A percentile compares a stretch with the other conserved stretches of the same genome.
Conservation (phyloP, 495 filamentous ascomycete genomes). For the Cercophora scortea region DNA sequence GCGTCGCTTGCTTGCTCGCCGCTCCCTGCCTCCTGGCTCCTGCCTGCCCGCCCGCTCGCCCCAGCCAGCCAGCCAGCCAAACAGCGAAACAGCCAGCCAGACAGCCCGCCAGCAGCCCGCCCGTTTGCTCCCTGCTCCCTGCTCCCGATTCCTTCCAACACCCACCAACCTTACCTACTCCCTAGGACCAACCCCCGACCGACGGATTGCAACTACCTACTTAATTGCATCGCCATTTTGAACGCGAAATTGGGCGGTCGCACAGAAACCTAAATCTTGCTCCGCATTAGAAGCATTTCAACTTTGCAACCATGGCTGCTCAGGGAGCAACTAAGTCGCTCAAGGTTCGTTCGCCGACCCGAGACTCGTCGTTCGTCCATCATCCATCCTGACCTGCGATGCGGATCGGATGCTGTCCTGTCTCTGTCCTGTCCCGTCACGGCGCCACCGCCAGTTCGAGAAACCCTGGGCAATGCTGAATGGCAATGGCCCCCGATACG, state of each 20-base stretch:
- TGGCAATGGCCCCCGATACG: not conserved
- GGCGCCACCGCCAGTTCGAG: not conserved
- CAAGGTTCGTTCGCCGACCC: slow-evolving; percentile 38
- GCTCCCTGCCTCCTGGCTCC: not conserved
- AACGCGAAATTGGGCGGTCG: slow-evolving; percentile 1
- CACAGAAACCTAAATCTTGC: slow-evolving; percentile 5
- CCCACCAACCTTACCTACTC: not conserved
- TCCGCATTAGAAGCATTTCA: not conserved
- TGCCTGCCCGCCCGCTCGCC: too few species aligned
- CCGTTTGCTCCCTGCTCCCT: not conserved
- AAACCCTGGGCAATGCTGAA: not conserved
- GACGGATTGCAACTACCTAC: not conserved
- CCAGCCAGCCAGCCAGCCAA: too few species aligned
- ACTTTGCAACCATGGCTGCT: slow-evolving; percentile 37
- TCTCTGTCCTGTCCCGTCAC: too few species aligned
- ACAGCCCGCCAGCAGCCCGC: too few species aligned
- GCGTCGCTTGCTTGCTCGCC: not conserved
- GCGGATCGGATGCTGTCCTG: too few species aligned
- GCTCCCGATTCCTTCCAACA: not conserved
- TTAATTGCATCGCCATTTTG: not conserved
- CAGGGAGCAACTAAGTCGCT: slow-evolving; percentile 46
- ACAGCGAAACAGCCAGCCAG: too few species aligned
- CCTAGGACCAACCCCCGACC: not conserved
- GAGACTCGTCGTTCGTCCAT: slow-evolving; percentile 10
- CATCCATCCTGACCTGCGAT: not conserved